These are phyloP conservation scores for Musa troglodytarum DNA, from an alignment of 176 grass and related monocot species.

Conservation along the genomic window DNA sequence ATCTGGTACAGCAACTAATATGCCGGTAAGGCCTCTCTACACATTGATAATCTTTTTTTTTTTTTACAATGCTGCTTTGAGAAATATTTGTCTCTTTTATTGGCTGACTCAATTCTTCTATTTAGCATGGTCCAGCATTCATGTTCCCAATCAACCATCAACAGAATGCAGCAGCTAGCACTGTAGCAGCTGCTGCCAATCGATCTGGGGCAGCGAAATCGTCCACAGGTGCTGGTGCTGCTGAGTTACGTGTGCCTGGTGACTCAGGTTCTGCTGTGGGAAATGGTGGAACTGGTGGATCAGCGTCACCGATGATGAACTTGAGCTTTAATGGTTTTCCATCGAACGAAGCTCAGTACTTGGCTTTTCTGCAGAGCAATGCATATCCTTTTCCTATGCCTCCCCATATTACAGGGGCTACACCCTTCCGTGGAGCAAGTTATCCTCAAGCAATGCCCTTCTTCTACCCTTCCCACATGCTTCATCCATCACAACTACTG, in stretches of 20 bases:
- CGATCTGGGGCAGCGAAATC: conserved; percentile 53
- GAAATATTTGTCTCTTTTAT: neutral
- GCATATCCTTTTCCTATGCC: conserved; percentile 65
- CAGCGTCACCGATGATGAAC: conserved; percentile 44
- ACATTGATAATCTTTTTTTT: neutral
- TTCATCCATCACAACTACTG: conserved; percentile 72
- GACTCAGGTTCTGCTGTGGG: conserved; percentile 23
- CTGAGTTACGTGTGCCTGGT: conserved; percentile 29
- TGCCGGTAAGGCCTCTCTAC: conserved; percentile 43
- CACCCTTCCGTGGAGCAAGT: conserved; percentile 59
- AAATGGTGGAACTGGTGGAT: conserved; percentile 23
- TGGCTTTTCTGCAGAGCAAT: conserved; percentile 72
- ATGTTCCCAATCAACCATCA: conserved; percentile 86
- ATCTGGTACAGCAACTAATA: conserved; percentile 36
- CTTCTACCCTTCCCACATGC: conserved; percentile 76
- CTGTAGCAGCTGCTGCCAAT: conserved; percentile 38
- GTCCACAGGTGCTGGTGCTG: conserved; percentile 15
- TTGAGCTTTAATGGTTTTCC: conserved; percentile 73
- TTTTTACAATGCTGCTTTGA: neutral
- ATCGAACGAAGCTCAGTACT: conserved; percentile 57
- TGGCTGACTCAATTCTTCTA: neutral
- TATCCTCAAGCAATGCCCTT: conserved; percentile 68
- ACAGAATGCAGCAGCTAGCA: conserved; percentile 44
- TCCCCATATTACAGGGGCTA: conserved; percentile 39
- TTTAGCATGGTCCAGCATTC: conserved; percentile 69